Percentiles rank a stretch among this genome's conserved stretches.
Evolutionary conservation across 2,329 filamentous ascomycete species (phyloP).

Genomic region (Cyclaneusma minus): DNA sequence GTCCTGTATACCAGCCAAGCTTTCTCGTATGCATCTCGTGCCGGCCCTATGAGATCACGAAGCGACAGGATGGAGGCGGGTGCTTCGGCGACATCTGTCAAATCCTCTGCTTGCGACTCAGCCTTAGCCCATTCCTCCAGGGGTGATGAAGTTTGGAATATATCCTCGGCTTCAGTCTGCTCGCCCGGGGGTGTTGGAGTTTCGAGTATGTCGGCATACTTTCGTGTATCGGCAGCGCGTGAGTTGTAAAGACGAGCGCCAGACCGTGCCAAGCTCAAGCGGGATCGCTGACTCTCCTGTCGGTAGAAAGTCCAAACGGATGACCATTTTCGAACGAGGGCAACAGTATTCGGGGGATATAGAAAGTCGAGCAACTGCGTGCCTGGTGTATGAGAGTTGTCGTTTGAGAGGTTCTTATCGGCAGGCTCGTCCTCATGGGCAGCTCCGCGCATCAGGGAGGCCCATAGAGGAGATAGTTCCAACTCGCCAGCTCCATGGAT

Average conservation of each 20-base stretch:
- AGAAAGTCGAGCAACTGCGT: constrained; percentile 22
- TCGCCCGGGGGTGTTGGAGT: not conserved
- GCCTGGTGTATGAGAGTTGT: constrained; percentile 3
- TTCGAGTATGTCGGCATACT: not conserved
- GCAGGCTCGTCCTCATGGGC: constrained; percentile 6
- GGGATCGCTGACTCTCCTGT: constrained; percentile 10
- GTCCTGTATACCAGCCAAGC: constrained; percentile 25
- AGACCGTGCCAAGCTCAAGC: constrained; percentile 8
- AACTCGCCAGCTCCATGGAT: constrained; percentile 28
- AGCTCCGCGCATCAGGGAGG: constrained; percentile 11
- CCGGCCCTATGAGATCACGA: constrained; percentile 7
- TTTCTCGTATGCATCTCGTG: constrained; percentile 18
- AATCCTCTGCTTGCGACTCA: not conserved
- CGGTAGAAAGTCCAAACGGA: constrained; percentile 11
- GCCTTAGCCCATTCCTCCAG: not conserved
- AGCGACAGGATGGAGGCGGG: too few species aligned
- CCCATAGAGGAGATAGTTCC: constrained; percentile 17
- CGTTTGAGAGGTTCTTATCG: constrained; percentile 4
- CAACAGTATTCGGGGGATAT: constrained; percentile 23
- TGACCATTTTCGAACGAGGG: constrained; percentile 18
- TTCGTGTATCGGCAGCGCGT: constrained; percentile 6
- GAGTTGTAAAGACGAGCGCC: constrained; percentile 20
- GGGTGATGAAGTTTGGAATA: not conserved
- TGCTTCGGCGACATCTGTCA: constrained; percentile 1
- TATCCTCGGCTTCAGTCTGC: not conserved